These are phyloP conservation scores for Polyplosphaeria fusca DNA, from an alignment of 495 filamentous ascomycete species.

Conservation along the genomic window DNA sequence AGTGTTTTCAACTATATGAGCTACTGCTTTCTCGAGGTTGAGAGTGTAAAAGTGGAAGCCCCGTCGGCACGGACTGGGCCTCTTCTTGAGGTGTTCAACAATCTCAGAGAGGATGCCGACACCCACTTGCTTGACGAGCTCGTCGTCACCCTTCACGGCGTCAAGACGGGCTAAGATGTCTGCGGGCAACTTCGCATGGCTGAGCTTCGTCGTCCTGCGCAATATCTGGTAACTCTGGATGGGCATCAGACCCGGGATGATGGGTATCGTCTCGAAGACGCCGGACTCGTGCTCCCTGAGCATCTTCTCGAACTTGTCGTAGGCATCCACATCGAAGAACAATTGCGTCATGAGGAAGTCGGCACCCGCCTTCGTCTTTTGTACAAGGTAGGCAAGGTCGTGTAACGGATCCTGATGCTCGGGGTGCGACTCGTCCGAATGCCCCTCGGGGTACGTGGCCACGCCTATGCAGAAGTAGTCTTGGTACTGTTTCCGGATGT, in stretches of 20 bases:
- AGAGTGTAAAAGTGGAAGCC: slow-evolving; percentile 98
- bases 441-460: slow-evolving; percentile 91
- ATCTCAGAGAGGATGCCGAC: slow-evolving; percentile 68
- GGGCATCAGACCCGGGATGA: slow-evolving; percentile 95
- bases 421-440: slow-evolving; percentile 83
- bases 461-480: slow-evolving; percentile 98
- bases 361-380: slow-evolving; percentile 86
- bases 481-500: slow-evolving; percentile 79
- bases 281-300: slow-evolving; percentile 81
- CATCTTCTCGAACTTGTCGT: slow-evolving; percentile 70
- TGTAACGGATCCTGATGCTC: slow-evolving; percentile 71
- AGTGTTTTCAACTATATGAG: slow-evolving; percentile 83
- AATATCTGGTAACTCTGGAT: slow-evolving; percentile 97
- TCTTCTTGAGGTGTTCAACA: slow-evolving; percentile 63
- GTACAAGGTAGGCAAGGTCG: slow-evolving; percentile 85
- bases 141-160: slow-evolving; percentile 80
- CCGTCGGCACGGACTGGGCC: slow-evolving; percentile 54
- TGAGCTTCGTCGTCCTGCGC: slow-evolving; percentile 90
- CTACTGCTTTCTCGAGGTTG: slow-evolving; percentile 93
- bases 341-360: slow-evolving; percentile 99
- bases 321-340: slow-evolving; percentile 86
- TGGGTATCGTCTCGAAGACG: slow-evolving; percentile 80
- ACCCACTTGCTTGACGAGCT: slow-evolving; percentile 73
- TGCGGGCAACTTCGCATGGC: slow-evolving; percentile 76
- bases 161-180: slow-evolving; percentile 69